Conservation (phyloP, 345 rosid species). For the Hibiscus tridactylites region DNA sequence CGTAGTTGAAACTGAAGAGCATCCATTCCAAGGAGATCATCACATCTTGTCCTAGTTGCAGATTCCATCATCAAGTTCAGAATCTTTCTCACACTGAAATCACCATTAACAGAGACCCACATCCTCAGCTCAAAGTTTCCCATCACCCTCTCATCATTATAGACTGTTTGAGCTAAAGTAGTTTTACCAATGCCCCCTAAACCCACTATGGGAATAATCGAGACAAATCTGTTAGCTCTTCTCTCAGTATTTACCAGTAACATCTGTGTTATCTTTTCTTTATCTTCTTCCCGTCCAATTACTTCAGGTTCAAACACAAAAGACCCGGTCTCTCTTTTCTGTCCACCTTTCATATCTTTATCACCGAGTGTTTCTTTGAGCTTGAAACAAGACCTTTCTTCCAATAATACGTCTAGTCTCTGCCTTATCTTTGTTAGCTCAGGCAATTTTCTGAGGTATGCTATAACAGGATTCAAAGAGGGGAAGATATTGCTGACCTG, state of each 20-base stretch:
- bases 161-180: constrained; percentile 15
- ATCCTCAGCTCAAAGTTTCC: constrained; percentile 5
- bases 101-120: constrained; percentile 17
- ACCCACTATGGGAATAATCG: constrained; percentile 14
- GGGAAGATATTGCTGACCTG: background rate
- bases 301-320: constrained; percentile 1
- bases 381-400: background rate
- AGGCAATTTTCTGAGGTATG: background rate
- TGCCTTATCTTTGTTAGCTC: background rate
- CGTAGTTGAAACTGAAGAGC: constrained; percentile 11
- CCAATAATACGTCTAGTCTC: constrained; percentile 2
- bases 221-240: background rate
- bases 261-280: background rate
- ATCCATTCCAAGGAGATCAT: constrained; percentile 11
- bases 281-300: background rate
- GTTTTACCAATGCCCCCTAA: constrained; percentile 22
- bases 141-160: constrained; percentile 9
- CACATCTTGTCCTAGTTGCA: background rate
- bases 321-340: background rate
- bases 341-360: background rate
- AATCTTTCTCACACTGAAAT: constrained; percentile 12
- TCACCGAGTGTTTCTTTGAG: background rate
- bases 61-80: constrained; percentile 8
- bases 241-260: background rate
- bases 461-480: background rate